These are phyloP conservation scores for Setomelanomma holmii DNA, from an alignment of 2,329 filamentous ascomycete species.

Conservation along the genomic window DNA sequence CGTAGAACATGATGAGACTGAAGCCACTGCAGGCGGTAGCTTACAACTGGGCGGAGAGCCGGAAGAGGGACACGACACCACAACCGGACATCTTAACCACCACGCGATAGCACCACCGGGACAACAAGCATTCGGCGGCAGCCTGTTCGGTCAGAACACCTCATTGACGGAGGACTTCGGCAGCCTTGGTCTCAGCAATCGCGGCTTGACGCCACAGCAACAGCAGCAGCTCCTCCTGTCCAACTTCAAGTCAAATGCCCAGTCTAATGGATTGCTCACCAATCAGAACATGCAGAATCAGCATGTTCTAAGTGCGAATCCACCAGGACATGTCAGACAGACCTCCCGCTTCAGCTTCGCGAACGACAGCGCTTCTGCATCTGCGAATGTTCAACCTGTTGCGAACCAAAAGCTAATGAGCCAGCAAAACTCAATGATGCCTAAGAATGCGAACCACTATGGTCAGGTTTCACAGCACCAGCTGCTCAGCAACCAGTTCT, in stretches of 20 bases:
- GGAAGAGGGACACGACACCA: constrained; percentile 73
- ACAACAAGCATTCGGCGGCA: constrained; percentile 64
- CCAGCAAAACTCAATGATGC: constrained; percentile 89
- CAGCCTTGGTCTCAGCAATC: constrained; percentile 62
- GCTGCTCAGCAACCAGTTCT: constrained; percentile 71
- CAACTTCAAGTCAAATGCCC: constrained; percentile 60
- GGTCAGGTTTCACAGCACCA: constrained; percentile 63
- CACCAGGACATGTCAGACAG: constrained; percentile 77
- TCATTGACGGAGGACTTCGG: constrained; percentile 48
- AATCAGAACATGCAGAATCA: constrained; percentile 55
- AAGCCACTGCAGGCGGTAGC: constrained; percentile 73
- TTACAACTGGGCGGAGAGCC: constrained; percentile 91
- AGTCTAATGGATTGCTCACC: constrained; percentile 62
- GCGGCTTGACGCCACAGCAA: constrained; percentile 81
- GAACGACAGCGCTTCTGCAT: constrained; percentile 70
- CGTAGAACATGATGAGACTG: constrained; percentile 71
- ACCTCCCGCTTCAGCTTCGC: constrained; percentile 88
- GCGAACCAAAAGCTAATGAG: constrained; percentile 81
- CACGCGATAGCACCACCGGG: constrained; percentile 78
- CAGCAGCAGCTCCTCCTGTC: constrained; percentile 72
- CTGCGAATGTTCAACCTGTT: constrained; percentile 74
- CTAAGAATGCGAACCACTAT: constrained; percentile 54
- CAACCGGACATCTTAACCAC: constrained; percentile 66
- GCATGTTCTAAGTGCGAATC: constrained; percentile 62
- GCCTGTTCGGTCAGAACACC: constrained; percentile 43